These are phyloP conservation scores for Mrakia gelida DNA, from an alignment of 768 basidiomycete species.

Conservation along the genomic window DNA sequence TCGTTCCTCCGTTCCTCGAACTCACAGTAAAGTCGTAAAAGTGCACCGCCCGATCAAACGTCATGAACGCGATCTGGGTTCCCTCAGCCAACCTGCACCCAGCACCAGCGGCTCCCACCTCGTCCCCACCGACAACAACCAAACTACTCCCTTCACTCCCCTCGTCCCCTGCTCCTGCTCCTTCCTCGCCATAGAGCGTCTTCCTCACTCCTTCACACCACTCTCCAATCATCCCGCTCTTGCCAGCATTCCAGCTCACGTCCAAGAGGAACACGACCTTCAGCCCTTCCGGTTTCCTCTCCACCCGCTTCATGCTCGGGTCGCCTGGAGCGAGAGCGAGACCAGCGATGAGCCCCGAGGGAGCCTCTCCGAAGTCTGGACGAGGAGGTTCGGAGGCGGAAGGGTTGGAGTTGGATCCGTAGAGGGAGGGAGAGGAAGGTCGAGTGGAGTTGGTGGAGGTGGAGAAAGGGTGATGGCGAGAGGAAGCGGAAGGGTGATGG, in stretches of 20 bases:
- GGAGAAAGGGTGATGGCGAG: conserved; percentile 32
- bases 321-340: conserved; percentile 28
- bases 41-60: conserved; percentile 74
- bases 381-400: conserved; percentile 28
- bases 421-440: conserved; percentile 51
- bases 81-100: conserved; percentile 35
- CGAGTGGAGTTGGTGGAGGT: conserved; percentile 37
- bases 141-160: conserved; percentile 47
- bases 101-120: conserved; percentile 31
- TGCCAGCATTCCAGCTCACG: conserved; percentile 63
- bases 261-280: conserved; percentile 84
- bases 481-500: background rate
- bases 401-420: conserved; percentile 8
- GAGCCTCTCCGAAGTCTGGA: conserved; percentile 26
- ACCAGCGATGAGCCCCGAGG: conserved; percentile 35
- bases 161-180: conserved; percentile 40
- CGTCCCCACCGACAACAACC: conserved; percentile 23
- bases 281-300: conserved; percentile 51
- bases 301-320: background rate
- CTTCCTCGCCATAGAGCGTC: conserved; percentile 59
- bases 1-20: conserved; percentile 36
- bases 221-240: conserved; percentile 63
- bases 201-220: conserved; percentile 62
- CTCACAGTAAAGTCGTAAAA: conserved; percentile 76
- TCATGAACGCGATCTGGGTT: conserved; percentile 64